These are phyloP conservation scores for Hypoxylon sp. DNA, from an alignment of 2,329 filamentous ascomycete species.

Conservation along the genomic window DNA sequence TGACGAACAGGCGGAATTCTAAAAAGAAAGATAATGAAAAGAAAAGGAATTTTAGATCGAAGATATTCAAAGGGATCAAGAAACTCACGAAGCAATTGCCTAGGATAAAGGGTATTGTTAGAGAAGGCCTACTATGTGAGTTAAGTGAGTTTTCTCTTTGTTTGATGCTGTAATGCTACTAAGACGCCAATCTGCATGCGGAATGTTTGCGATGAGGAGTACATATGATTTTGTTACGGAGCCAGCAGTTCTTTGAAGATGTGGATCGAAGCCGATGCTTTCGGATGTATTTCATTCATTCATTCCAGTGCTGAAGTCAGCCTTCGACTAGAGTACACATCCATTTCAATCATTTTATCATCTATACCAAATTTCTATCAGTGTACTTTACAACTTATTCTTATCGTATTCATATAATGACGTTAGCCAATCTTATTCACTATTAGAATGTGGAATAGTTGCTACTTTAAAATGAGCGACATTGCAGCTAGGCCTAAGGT, in stretches of 20 bases:
- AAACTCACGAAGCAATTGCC: not conserved
- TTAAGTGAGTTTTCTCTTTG: not conserved
- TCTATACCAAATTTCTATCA: too few relatives aligned
- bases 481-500: too few relatives aligned
- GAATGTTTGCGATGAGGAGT: not conserved
- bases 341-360: too few relatives aligned
- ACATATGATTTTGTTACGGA: not conserved
- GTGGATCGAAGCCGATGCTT: constrained; percentile 3
- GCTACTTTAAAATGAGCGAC: too few relatives aligned
- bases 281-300: not conserved
- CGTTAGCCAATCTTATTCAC: too few relatives aligned
- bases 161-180: not conserved
- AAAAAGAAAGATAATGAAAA: not conserved
- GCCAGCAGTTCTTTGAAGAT: not conserved
- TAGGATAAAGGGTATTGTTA: not conserved
- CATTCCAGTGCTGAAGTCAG: not conserved
- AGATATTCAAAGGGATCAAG: not conserved
- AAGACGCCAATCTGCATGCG: constrained; percentile 8
- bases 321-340: not conserved
- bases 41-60: too few relatives aligned
- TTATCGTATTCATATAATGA: too few relatives aligned
- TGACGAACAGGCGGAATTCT: not conserved
- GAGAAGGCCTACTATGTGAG: not conserved
- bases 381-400: too few relatives aligned
- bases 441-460: too few relatives aligned